These are phyloP conservation scores for Aspergillus nidulans DNA, from an alignment of 495 filamentous ascomycete species.

Conservation along the genomic window DNA sequence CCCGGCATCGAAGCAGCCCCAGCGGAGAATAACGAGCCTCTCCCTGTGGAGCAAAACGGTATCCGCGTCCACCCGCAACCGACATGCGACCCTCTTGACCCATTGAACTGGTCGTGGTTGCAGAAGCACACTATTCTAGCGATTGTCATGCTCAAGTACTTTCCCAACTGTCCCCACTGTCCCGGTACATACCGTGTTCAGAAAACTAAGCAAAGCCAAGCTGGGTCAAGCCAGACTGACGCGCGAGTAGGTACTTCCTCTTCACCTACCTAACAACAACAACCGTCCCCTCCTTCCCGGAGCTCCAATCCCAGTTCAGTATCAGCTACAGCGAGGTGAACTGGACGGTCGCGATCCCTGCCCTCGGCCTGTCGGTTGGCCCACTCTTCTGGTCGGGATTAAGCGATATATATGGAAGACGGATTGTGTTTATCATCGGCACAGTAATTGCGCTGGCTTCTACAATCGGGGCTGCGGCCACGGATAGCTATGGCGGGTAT, in stretches of 20 bases:
- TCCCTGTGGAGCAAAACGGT: conserved; percentile 25
- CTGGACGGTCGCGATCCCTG: conserved; percentile 61
- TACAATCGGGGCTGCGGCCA: conserved; percentile 49
- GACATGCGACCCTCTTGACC: conserved; percentile 52
- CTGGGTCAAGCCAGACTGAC: too few relatives aligned
- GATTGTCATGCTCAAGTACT: conserved; percentile 57
- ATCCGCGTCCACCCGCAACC: conserved; percentile 45
- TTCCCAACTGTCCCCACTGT: background rate
- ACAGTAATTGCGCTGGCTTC: conserved; percentile 50
- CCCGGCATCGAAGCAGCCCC: too few relatives aligned
- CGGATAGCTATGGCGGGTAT: conserved; percentile 44
- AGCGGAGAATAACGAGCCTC: conserved; percentile 3
- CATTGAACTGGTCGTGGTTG: conserved; percentile 50
- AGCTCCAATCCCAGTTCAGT: conserved; percentile 46
- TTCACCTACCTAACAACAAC: conserved; percentile 63
- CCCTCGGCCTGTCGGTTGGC: conserved; percentile 53
- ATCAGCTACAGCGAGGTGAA: conserved; percentile 52
- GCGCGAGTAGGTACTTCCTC: conserved; percentile 53
- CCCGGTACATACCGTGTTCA: background rate
- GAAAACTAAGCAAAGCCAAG: too few relatives aligned
- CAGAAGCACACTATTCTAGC: conserved; percentile 50
- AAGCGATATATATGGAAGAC: conserved; percentile 55
- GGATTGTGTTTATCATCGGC: conserved; percentile 50
- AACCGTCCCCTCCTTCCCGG: conserved; percentile 54
- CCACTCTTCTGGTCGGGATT: conserved; percentile 57